These are phyloP conservation scores for Nigrospora osmanthi DNA, from an alignment of 2,329 filamentous ascomycete species.

Conservation along the genomic window DNA sequence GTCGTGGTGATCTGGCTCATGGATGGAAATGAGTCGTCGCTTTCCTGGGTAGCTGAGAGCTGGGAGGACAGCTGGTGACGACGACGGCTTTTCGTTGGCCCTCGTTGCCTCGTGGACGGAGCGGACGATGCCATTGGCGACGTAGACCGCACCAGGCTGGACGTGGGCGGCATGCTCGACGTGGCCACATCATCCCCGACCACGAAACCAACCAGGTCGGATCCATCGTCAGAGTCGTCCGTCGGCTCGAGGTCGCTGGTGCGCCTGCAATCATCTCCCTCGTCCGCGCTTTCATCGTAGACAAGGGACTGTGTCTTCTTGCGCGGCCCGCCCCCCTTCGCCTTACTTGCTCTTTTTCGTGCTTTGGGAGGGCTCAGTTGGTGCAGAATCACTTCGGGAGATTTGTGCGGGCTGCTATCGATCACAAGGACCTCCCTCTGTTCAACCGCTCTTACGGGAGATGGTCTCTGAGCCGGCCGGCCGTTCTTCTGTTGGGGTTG, in stretches of 20 bases:
- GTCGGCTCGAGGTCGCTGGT: constrained; percentile 26
- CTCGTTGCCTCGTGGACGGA: constrained; percentile 6
- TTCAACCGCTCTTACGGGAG: too few species aligned
- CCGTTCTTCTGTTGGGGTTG: too few species aligned
- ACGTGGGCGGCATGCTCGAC: constrained; percentile 16
- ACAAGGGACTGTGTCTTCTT: constrained; percentile 7
- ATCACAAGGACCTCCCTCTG: too few species aligned
- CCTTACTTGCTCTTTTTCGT: constrained; percentile 1
- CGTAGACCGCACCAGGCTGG: constrained; percentile 14
- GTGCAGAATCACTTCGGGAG: too few species aligned
- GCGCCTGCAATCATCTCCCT: constrained; percentile 23
- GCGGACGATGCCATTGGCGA: constrained; percentile 14
- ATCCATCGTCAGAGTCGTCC: constrained; percentile 23
- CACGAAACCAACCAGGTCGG: constrained; percentile 21
- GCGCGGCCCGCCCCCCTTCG: constrained; percentile 8
- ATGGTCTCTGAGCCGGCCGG: too few species aligned
- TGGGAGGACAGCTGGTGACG: constrained; percentile 13
- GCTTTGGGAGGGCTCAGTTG: too few species aligned
- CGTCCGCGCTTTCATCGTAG: constrained; percentile 25
- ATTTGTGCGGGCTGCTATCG: too few species aligned
- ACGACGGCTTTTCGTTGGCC: constrained; percentile 3
- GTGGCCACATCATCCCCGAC: constrained; percentile 21
- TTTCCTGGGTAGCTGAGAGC: constrained; percentile 13
- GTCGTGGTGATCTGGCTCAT: constrained; percentile 18
- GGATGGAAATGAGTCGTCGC: constrained; percentile 16